Evolutionary conservation across 2,329 filamentous ascomycete genomes (phyloP), one percentile per base, ranked within the genome.

Genomic region (Botrytis pseudocinerea): DNA sequence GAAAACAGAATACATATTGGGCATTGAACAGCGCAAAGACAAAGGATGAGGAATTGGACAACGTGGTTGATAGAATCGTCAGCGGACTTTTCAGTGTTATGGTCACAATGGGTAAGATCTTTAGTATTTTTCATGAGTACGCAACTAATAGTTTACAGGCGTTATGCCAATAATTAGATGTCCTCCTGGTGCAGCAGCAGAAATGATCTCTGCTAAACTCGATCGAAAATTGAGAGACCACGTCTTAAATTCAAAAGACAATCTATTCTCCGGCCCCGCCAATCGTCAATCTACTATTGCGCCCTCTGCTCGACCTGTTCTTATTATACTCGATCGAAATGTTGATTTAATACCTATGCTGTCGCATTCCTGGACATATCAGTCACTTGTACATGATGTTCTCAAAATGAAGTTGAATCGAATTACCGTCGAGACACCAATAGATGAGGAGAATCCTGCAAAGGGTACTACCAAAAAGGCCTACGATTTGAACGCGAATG

Each of bases 261-360:
- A 98, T 80, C 88, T 99, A 7, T 99, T 99, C 82, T 97, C 94
- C 0, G 77, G 79, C 8, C 76, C 80, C 28, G 84, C 83, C 73
- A 87, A 90, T 69, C 87, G 92, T 74, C 86, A 90, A 2, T 83
- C 86, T 12, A 83, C 85, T 18, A 83, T 86, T 10, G 91, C 92
- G 0, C 88, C 91, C 2, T 89, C 91, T 14, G 93, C 93, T 38
- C 87, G 97, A 66, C 96, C 97, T 0, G 94, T 98, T 0, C 89
- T 99, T 63, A 90, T 99, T 77, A 92, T 99, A 70, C 91, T 98
- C 65, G 96, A 99, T 83, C 91, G 96, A 77, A 98, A 98, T 80
- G 91, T 99, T 62, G 96, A 99, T 82, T 84, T 99, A 70, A 94
- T 97, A 76, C 95, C 96, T 3, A 98, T 99, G 96, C 88, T 99